Evolutionary conservation across 495 filamentous ascomycete species (phyloP).

Genomic region (Neurospora discreta): DNA sequence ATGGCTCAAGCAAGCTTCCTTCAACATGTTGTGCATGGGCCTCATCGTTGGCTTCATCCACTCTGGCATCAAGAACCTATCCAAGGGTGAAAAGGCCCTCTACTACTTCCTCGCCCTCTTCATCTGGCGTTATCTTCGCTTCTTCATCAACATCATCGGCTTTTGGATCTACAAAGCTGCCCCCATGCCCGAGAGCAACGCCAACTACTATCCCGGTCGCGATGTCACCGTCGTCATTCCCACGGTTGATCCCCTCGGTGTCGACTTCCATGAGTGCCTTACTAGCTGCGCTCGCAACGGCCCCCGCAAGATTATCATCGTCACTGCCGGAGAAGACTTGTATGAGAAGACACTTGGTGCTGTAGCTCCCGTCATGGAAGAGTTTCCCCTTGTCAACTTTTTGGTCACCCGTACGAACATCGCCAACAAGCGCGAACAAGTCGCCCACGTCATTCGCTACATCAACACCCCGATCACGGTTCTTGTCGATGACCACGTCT

Average conservation of each 20-base stretch:
- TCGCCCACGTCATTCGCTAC: constrained; percentile 30
- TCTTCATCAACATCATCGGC: constrained; percentile 33
- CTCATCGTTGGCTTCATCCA: not conserved
- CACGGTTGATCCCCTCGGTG: constrained; percentile 30
- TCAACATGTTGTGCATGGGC: not conserved
- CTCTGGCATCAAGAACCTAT: not conserved
- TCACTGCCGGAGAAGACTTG: constrained; percentile 22
- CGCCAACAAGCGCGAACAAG: constrained; percentile 39
- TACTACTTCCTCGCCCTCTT: constrained; percentile 16
- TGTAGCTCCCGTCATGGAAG: constrained; percentile 1
- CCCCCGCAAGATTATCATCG: constrained; percentile 26
- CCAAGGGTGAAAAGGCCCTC: not conserved
- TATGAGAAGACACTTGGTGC: constrained; percentile 1
- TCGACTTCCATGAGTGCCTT: constrained; percentile 25
- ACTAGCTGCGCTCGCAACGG: constrained; percentile 17
- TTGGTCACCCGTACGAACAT: constrained; percentile 10
- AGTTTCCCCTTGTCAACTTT: constrained; percentile 11
- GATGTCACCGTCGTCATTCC: constrained; percentile 48
- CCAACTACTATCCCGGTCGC: constrained; percentile 22
- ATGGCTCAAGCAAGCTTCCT: not conserved
- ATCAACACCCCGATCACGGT: constrained; percentile 37
- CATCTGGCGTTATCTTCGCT: constrained; percentile 33
- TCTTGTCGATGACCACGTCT: constrained; percentile 44
- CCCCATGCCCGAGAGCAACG: constrained; percentile 15
- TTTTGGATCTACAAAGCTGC: constrained; percentile 35